Evolutionary conservation across 805 yeast genomes (phyloP), one percentile per base, ranked within the genome.

Genomic region (Wickerhamiella musiphila): DNA sequence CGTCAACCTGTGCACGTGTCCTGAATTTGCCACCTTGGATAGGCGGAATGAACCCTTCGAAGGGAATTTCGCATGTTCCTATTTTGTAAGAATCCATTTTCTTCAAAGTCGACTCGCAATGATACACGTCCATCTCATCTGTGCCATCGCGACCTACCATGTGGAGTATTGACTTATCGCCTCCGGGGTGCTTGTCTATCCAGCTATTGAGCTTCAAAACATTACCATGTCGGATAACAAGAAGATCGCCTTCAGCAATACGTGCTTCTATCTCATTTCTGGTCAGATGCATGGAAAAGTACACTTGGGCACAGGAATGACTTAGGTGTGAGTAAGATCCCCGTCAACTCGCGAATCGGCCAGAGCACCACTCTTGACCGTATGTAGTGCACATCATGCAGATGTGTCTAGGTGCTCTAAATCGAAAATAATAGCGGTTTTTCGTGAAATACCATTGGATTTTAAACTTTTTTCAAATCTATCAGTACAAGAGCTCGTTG

Each of bases 91-190:
- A 61, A n/a, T 49, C 45, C 51, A 78, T 75, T 0, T 53, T 52
- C 3, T 37, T 29, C 6, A 65, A 55, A 0, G 90, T 67, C 31
- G 68, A 76, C 9, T 62, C 68, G 27, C 67, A 51, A 49, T 82
- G 94, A 46, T 79, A 82, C 6, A 84, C 83, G 33, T 72, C 66
- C 78, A 82, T 81, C 51, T 83, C 94, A 49, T 81, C 93, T 0
- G 90, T 74, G 14, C 93, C 93, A 53, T 82, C 93, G 35, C 86
- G 57, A 2, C 94, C 94, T 3, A 82, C 68, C 75, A 82, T 63
- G 53, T 83, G 94, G 44, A 60, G 61, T 5, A 83, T 73, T 2
- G 92, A 84, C 46, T 70, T 77, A 37, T 75, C 84, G 4, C 94
- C 94, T 11, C 94, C 94, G 0, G 94, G 94, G 52, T 82, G 94